Evolutionary conservation across 176 grass and related monocot species (phyloP).

Genomic region (Thalia dealbata): DNA sequence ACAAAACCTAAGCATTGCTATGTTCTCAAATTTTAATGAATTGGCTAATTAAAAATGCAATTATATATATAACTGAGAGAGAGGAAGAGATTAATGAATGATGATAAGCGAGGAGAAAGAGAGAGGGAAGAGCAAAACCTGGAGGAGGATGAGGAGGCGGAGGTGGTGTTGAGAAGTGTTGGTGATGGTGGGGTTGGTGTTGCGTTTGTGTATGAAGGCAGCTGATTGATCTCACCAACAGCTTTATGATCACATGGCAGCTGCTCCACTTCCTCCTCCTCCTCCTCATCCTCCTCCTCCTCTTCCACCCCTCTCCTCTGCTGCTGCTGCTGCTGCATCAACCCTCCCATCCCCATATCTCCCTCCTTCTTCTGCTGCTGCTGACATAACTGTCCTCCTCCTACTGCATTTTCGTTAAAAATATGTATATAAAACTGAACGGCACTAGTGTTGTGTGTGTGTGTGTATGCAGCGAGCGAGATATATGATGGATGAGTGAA

Average conservation of each 20-base stretch:
- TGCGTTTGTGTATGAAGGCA: neutral
- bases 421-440: too few relatives aligned
- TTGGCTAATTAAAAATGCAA: too few relatives aligned
- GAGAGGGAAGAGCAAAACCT: neutral
- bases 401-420: too few relatives aligned
- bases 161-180: neutral
- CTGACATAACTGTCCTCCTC: too few relatives aligned
- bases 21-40: too few relatives aligned
- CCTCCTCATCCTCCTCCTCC: too few relatives aligned
- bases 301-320: slow-evolving; percentile 1
- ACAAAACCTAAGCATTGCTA: too few relatives aligned
- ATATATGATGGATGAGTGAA: too few relatives aligned
- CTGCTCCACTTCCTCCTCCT: slow-evolving; percentile 23
- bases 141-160: neutral
- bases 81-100: too few relatives aligned
- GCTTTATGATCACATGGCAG: slow-evolving; percentile 3
- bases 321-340: slow-evolving; percentile 24
- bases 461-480: too few relatives aligned
- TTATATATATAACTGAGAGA: too few relatives aligned
- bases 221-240: neutral
- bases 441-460: too few relatives aligned
- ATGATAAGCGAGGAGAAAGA: neutral
- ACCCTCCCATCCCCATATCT: neutral
- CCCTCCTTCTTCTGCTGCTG: neutral
- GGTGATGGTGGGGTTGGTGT: neutral